These are phyloP conservation scores for Mayamaea pseudoterrestris DNA, from an alignment of 108 stramenopile genomes.

Conservation along the genomic window DNA sequence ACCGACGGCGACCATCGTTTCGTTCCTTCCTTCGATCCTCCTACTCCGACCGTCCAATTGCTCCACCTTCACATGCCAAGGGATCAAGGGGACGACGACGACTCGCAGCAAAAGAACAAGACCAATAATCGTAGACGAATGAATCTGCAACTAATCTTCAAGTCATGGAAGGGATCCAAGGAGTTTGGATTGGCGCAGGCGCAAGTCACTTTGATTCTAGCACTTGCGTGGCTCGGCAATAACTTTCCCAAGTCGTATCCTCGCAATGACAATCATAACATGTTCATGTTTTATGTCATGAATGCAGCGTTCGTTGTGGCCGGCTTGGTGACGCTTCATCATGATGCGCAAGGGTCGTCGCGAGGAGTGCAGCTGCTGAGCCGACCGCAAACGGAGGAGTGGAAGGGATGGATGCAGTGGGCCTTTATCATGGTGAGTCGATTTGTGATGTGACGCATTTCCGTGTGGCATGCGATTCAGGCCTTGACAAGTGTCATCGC, in stretches of 20 bases:
- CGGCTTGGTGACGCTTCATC: conserved; percentile 22
- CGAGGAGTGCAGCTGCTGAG: conserved; percentile 36
- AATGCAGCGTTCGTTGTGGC: conserved; percentile 27
- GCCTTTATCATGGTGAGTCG: conserved; percentile 48
- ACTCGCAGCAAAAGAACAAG: no score
- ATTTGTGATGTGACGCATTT: neutral
- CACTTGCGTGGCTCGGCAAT: conserved; percentile 37
- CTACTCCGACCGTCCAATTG: no score
- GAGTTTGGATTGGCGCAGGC: conserved; percentile 34
- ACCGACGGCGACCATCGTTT: no score
- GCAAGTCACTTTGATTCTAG: conserved; percentile 35
- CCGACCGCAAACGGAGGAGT: conserved; percentile 73
- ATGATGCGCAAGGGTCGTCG: conserved; percentile 16
- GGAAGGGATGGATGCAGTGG: conserved; percentile 96
- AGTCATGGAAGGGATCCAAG: conserved; percentile 13
- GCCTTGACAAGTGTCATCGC: no score
- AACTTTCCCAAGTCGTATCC: conserved; percentile 39
- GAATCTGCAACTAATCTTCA: neutral
- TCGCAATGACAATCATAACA: conserved; percentile 52
- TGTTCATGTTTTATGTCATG: conserved; percentile 49
- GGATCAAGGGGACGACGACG: no score
- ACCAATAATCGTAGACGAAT: no score
- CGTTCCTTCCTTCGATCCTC: no score
- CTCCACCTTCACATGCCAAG: no score
- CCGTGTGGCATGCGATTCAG: no score